Base-by-base conservation (phyloP, 2,329 filamentous ascomycete genomes). In the Stemphylium lycopersici region DNA sequence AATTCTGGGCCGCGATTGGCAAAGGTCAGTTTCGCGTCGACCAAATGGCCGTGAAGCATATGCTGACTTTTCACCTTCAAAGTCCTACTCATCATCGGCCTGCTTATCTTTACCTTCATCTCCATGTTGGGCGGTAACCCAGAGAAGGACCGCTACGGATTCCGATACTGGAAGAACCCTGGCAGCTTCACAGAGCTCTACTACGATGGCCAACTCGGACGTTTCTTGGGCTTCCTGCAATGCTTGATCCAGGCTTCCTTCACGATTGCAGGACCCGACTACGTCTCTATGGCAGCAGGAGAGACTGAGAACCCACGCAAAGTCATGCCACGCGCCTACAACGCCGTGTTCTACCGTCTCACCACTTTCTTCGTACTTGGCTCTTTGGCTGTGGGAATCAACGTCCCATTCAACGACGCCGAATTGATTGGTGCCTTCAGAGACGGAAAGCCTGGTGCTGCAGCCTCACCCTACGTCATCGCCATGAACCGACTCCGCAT, bases 101-200 rank as follows among this genome's bases (percentile, higher is more conserved):
- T 80, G 13, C 76, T 80, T 62, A 68, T 76, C 56, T 80, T 80
- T 77, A 93, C 91, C 2, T 91, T 96, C 67, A 82, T 96, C 60
- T 85, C 87, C 60, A 93, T 95, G 87, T 77, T 95, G 1, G 91
- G 91, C 6, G 91, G 89, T 2, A 95, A 93, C 62, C 91, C 91
- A 0, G 71, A 86, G 0, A 79, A 84, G 56, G 74, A 77, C 48
- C 67, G 69, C 12, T 77, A 73, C 52, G 79, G 79, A n/a, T 81
- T 81, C 64, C 70, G 78, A 2, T 78, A 79, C 62, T 81, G 79
- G 78, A 73, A 75, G 16, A 77, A 84, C 0, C 90, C 90, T 0
- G 90, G 90, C 1, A 80, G 90, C 0, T 93, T 93, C 69, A 82
- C 65, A 3, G 83, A 87, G 57, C 81, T 84, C 55, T 81, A 87